These are phyloP conservation scores for Kwoniella europaea DNA, from an alignment of 768 basidiomycete genomes.

Conservation along the genomic window DNA sequence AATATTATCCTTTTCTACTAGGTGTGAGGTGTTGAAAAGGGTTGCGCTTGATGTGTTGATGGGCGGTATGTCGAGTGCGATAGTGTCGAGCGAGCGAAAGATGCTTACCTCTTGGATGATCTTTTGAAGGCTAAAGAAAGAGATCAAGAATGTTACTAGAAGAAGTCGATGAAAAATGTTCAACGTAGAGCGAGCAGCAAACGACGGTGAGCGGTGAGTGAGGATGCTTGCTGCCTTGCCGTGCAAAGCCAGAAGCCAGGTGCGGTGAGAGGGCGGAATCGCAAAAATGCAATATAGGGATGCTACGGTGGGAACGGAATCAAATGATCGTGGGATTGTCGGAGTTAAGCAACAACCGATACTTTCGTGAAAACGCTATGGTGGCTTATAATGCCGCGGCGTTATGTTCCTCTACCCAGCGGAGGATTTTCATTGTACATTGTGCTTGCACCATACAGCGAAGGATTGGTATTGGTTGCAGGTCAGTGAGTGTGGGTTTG, in stretches of 20 bases:
- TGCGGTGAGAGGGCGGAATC: neutral
- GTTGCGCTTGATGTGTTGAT: neutral
- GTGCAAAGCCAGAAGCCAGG: no score
- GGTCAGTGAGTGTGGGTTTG: neutral
- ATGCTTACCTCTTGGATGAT: constrained; percentile 23
- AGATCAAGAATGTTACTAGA: neutral
- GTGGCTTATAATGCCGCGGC: constrained; percentile 29
- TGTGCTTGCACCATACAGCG: neutral
- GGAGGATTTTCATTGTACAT: neutral
- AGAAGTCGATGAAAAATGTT: neutral
- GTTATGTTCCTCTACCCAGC: neutral
- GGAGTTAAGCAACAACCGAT: constrained; percentile 26
- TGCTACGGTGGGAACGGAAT: constrained; percentile 17
- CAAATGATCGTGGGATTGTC: neutral
- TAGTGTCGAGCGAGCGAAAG: neutral
- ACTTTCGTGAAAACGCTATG: constrained; percentile 19
- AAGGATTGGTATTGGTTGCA: no score
- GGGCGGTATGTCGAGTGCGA: neutral
- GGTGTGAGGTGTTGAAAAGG: neutral
- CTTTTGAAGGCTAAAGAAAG: constrained; percentile 17
- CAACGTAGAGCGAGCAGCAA: neutral
- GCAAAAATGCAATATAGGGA: neutral
- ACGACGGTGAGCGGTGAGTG: constrained; percentile 7
- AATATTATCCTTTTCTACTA: neutral
- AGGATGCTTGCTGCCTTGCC: neutral